Percentiles rank a stretch among this genome's conserved stretches.
These are phyloP conservation scores for Aristolochia contorta DNA, from an alignment of 164 flowering plant genomes.

Conservation along the genomic window DNA sequence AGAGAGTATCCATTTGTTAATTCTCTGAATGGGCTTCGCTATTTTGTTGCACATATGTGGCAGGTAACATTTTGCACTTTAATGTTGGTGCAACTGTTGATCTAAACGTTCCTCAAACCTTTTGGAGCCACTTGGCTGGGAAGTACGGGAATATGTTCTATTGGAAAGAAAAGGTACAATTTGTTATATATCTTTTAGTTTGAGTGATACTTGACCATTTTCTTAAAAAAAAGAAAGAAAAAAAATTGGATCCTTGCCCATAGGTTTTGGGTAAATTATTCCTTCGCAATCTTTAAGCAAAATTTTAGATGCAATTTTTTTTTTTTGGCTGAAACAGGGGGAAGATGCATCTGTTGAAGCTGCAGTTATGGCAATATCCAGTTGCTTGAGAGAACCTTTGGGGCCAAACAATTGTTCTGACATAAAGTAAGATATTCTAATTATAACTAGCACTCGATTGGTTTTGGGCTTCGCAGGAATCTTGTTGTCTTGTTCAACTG, in stretches of 20 bases:
- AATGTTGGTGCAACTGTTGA: slow-evolving; percentile 86
- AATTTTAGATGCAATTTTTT: neutral
- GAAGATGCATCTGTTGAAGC: slow-evolving; percentile 93
- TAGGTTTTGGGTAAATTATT: neutral
- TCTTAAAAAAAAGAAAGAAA: no score
- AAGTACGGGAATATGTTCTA: slow-evolving; percentile 93
- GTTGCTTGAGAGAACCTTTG: slow-evolving; percentile 81
- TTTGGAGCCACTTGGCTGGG: slow-evolving; percentile 93
- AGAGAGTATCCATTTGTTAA: no score
- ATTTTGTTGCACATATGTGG: neutral
- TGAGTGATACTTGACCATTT: no score
- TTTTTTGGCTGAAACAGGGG: slow-evolving; percentile 40
- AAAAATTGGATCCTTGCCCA: no score
- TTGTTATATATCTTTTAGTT: neutral
- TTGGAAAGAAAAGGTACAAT: slow-evolving; percentile 85
- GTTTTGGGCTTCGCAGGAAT: no score
- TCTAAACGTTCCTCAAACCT: slow-evolving; percentile 86
- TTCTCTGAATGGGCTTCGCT: neutral
- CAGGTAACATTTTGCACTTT: slow-evolving; percentile 89
- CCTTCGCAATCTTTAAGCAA: neutral
- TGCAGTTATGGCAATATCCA: slow-evolving; percentile 83
- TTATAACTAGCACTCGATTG: neutral
- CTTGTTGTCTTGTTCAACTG: no score
- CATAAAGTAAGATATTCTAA: slow-evolving; percentile 30
- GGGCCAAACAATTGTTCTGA: slow-evolving; percentile 70